Evolutionary conservation across 805 yeast genomes (phyloP), one percentile per base, ranked within the genome.

Genomic region (Cyberlindnera americana): DNA sequence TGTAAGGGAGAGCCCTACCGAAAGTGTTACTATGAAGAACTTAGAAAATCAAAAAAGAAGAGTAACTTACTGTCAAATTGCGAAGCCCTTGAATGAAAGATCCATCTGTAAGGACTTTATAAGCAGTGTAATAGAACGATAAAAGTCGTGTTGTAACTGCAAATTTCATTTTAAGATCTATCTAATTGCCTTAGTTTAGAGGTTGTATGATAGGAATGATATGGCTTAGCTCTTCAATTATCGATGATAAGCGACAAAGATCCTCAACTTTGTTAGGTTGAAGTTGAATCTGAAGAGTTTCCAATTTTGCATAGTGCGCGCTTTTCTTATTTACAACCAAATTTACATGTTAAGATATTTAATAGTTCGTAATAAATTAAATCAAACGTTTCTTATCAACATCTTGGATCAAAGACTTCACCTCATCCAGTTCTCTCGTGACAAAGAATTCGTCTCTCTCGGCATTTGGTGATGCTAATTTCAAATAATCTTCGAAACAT

Each of bases 401-500:
- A 4, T 26, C 30, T n/a, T 49, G 45, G 13, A 52, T 37, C 37
- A 47, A 14, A 3, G 21, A 3, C 35, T 48, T 52, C 8, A 48
- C 48, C 2, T 44, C 50, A 8, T 46, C 40, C 29, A 55, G n/a
- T 11, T 47, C 52, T 16, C 43, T 37, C 18, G 46, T 25, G 2
- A 32, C 10, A 16, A 26, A 39, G 21, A 50, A 30, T 29, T 46
- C 47, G 39, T 52, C 58, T 11, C 16, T 33, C 6, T 30, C 14
- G 6, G 8, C 22, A 12, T 37, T 35, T 1, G 31, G 15, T n/a
- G 22, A 9, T 6, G 41, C 27, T 13, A 47, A 12, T 23, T 46
- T 53, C 33, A 52, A 17, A 30, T 50, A 56, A 29, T 56, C 59
- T n/a, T 54, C 58, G 14, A 48, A 29, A 36, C 60, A 56, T 5